Base-by-base conservation (phyloP, 2,329 filamentous ascomycete genomes). In the Achaetomium macrosporum region DNA sequence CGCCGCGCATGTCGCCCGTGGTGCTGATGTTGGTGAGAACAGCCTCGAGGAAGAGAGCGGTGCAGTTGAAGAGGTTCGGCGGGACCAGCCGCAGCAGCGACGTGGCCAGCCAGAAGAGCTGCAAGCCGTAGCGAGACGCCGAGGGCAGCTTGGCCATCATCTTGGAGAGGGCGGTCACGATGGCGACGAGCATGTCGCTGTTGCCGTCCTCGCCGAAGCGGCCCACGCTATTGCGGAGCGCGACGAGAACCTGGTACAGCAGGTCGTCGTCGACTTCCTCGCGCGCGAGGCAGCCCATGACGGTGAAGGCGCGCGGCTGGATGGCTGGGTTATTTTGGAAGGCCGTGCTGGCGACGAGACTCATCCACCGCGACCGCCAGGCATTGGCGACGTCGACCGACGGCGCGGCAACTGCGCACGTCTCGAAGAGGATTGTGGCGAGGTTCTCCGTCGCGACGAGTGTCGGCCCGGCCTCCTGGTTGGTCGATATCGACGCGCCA, bases 361-460 rank as follows among this genome's bases (percentile, higher is more conserved):
- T 85, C 84, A 87, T 87, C 84, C 84, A 87, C 17, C 84, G 77
- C 17, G 84, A 83, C 25, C 84, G 78, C 84, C 84, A 87, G 15
- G 80, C 77, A 61, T 87, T 87, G 19, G 82, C 78, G 61, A 84
- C 73, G 59, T 87, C 82, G 9, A 81, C 69, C 0, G 82, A 82
- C 11, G 83, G 80, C 12, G 84, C 83, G 3, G 83, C 83, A 15
- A 84, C 71, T 2, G 76, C 73, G 57, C 81, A 86, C 13, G 84
- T 75, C 54, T 87, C 83, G 47, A 84, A 82, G 16, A 87, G 67
- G 1, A 85, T 66, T 19, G 75, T 74, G 1, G 83, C 82, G 7
- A 87, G 71, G 46, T 76, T 78, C 63, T 87, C 84, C 11, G 80
- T 84, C 11, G 78, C 76, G 2, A 71, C 67, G 42, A 82, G 69